Percentiles rank a stretch among this genome's conserved stretches.
phyloP scores from a whole-genome alignment of 768 basidiomycete species.

The Agrocybe chaxingu region DNA sequence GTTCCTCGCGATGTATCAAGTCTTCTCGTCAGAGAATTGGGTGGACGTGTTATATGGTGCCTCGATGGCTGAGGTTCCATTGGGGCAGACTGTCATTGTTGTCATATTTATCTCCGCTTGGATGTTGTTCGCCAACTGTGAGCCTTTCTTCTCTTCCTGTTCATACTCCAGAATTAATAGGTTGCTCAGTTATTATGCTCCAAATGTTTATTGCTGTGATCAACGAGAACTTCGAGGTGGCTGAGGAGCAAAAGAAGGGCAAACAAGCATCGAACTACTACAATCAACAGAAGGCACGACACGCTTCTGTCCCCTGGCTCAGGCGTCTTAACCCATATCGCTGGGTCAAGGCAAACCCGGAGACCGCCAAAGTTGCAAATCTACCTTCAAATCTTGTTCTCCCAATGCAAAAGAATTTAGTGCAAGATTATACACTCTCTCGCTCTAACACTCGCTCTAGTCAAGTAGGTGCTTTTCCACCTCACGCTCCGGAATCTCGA shows the following conservation, averaged over 20 bases:
- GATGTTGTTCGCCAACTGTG: slow-evolving; percentile 92
- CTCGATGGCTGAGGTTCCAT: slow-evolving; percentile 54
- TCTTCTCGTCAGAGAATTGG: slow-evolving; percentile 96
- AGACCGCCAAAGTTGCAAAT: slow-evolving; percentile 65
- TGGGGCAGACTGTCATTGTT: slow-evolving; percentile 68
- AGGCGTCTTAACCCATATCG: slow-evolving; percentile 82
- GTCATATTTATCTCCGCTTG: slow-evolving; percentile 75
- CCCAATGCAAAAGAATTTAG: slow-evolving; percentile 75
- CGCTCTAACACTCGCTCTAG: slow-evolving; percentile 17
- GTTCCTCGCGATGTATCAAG: slow-evolving; percentile 83
- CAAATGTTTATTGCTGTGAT: slow-evolving; percentile 98
- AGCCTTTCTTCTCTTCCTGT: slow-evolving; percentile 25
- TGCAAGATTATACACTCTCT: slow-evolving; percentile 53
- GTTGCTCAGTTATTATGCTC: slow-evolving; percentile 70
- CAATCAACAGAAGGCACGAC: slow-evolving; percentile 52
- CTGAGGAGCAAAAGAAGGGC: slow-evolving; percentile 84
- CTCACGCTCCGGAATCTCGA: background rate
- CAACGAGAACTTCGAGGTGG: slow-evolving; percentile 92
- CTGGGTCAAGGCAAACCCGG: slow-evolving; percentile 74
- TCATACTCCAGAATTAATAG: slow-evolving; percentile 1
- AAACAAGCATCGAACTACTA: slow-evolving; percentile 75
- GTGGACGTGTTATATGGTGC: slow-evolving; percentile 67
- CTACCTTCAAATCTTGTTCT: slow-evolving; percentile 71
- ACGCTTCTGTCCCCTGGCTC: slow-evolving; percentile 60
- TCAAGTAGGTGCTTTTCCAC: slow-evolving; percentile 7